Percentiles rank a stretch among this genome's conserved stretches.
These are phyloP conservation scores for Thraustochytrium sp. DNA, from an alignment of 352 stramenopile species.

Conservation along the genomic window DNA sequence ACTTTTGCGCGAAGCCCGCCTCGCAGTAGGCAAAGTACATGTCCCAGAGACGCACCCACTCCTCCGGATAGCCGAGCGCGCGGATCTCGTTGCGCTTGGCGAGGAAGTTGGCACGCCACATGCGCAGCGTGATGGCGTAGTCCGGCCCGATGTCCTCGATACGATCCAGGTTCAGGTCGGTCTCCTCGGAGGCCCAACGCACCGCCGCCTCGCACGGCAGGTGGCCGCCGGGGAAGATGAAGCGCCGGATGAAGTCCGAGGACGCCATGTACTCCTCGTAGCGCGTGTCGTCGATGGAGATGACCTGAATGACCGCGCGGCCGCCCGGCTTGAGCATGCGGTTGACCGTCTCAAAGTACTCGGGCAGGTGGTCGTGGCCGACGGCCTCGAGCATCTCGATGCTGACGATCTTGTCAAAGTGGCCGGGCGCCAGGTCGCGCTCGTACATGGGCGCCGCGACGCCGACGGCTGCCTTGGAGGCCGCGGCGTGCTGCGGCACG, in stretches of 20 bases:
- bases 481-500: background rate
- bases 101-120: slow-evolving; percentile 76
- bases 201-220: slow-evolving; percentile 64
- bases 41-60: slow-evolving; percentile 78
- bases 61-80: slow-evolving; percentile 66
- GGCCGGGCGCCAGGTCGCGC: slow-evolving; percentile 50
- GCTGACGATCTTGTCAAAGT: slow-evolving; percentile 76
- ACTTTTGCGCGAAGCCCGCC: slow-evolving; percentile 63
- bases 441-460: background rate
- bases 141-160: slow-evolving; percentile 74
- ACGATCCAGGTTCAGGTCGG: slow-evolving; percentile 53
- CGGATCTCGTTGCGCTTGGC: slow-evolving; percentile 63
- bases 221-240: slow-evolving; percentile 82
- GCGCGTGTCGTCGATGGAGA: slow-evolving; percentile 69
- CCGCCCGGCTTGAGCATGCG: slow-evolving; percentile 71
- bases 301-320: slow-evolving; percentile 63
- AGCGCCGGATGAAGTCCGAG: slow-evolving; percentile 77
- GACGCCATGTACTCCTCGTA: slow-evolving; percentile 69
- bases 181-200: background rate
- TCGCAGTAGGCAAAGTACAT: slow-evolving; percentile 81
- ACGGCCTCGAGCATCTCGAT: slow-evolving; percentile 81
- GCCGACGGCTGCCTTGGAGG: too few species aligned
- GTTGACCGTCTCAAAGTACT: slow-evolving; percentile 72
- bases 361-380: slow-evolving; percentile 74
- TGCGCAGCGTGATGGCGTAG: slow-evolving; percentile 80